Evolutionary conservation across 2,329 filamentous ascomycete genomes (phyloP), one percentile per base, ranked within the genome.

Genomic region (Atkinsonella hypoxylon): DNA sequence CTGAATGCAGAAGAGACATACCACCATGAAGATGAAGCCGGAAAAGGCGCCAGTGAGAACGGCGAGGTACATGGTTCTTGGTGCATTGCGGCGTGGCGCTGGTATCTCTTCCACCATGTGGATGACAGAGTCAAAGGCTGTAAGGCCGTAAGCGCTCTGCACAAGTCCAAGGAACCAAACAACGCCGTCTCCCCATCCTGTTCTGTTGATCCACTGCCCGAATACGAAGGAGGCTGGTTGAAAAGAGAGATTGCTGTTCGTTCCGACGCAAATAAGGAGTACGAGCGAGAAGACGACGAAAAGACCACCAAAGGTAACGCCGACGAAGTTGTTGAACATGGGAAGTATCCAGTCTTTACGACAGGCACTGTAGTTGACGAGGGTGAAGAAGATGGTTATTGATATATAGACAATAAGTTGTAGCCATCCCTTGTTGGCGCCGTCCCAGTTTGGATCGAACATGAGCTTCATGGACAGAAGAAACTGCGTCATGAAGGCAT

Each of bases 101-200:
- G 76, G 76, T 1, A 79, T 75, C 56, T 79, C 76, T 55, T 80
- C 77, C 2, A 77, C 72, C 67, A 80, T 72, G 58, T 81, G 77
- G 38, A 79, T 77, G 34, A 77, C 76, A 0, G 76, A 74, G 56
- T 81, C 77, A 54, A 80, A 79, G 1, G 76, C 77, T 0, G 75
- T 78, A 15, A 78, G 61, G 2, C 58, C 77, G 50, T 79, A 80
- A 0, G 77, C 77, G 1, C 74, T 72, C 55, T 80, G 77, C 0
- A 80, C 68, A 1, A 81, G 70, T 4, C 77, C 77, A 0, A 73
- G 71, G 55, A 81, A 79, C 75, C 75, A 80, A n/a, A 72, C 71
- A 0, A 79, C 71, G 1, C 76, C 76, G 42, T 77, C 69, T 1
- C 65, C 61, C 76, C 76, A 80, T n/a, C 76, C 75, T 1, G 64